Evolutionary conservation across 164 flowering plant genomes (phyloP), one percentile per base, ranked within the genome.

Genomic region (Stephania japonica): DNA sequence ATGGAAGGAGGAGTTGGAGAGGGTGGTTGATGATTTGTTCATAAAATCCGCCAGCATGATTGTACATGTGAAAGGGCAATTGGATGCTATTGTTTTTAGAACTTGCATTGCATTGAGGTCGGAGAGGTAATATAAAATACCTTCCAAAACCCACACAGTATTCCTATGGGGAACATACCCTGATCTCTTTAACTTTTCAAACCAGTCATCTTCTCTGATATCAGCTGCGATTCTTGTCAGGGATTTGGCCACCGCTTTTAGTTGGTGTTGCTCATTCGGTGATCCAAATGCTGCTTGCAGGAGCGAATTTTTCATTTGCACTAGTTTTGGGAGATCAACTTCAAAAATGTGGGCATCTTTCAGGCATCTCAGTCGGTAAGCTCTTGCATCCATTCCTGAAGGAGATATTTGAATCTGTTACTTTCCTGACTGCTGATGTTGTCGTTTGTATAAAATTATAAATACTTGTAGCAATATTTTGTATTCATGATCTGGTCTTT

Each of bases 101-200:
- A 90, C 91, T 69, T 88, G 85, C 83, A 85, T 84, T 66, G 98
- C 98, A 0, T 90, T 80, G 49, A 84, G 70, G 62, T 88, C 83
- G 21, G 88, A 70, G 42, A 92, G 90, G 81, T 93, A 89, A 79
- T 89, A 89, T 67, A 90, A 81, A 74, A 91, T 87, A 65, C 97
- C 98, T 83, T 93, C 98, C 44, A 93, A 86, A 64, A 93, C 80
- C 98, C 98, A 93, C 19, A 92, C 84, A 23, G 97, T 91, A 68
- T 84, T 89, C 79, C 82, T 87, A 75, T 85, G 85, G 26, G 90
- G 90, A 76, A 80, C 76, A 72, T 81, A 93, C 25, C 97, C 98
- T 67, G 90, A 84, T 80, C 14, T 75, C 78, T 86, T 84, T 78
- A 93, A 95, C 83, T 90, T 89, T 73, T 84, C 87, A n/a, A 85